phyloP scores from a whole-genome alignment of 306 rosid genomes.

The Abrus precatorius region DNA sequence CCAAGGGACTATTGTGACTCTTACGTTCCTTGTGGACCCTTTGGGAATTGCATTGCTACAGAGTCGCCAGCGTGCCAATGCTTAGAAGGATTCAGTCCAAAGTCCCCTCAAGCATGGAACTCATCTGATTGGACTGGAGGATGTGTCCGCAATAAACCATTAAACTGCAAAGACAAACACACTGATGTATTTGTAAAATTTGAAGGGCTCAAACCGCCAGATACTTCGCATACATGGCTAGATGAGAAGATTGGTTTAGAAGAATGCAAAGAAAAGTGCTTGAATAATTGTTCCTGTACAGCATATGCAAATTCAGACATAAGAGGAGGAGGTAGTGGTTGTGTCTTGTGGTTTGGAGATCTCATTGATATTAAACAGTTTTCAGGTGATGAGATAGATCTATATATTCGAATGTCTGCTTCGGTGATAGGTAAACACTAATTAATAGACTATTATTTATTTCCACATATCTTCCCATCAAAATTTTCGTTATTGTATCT shows the following conservation, averaged over 20 bases:
- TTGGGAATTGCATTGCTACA: conserved; percentile 33
- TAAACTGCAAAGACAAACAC: conserved; percentile 46
- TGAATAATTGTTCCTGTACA: conserved; percentile 60
- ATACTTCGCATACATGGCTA: neutral
- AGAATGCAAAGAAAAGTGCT: neutral
- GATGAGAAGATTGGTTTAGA: conserved; percentile 7
- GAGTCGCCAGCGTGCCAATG: conserved; percentile 44
- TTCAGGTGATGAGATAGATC: neutral
- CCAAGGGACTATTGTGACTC: conserved; percentile 34
- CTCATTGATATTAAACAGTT: conserved; percentile 17
- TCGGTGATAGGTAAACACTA: conserved; percentile 23
- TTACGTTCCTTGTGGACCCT: conserved; percentile 47
- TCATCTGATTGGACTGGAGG: conserved; percentile 26
- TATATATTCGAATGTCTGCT: neutral
- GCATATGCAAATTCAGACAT: conserved; percentile 39
- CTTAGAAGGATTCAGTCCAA: conserved; percentile 49
- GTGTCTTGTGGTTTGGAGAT: conserved; percentile 40
- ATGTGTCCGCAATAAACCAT: conserved; percentile 46
- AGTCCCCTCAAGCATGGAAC: conserved; percentile 38
- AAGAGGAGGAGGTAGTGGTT: conserved; percentile 36
- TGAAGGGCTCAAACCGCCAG: neutral
- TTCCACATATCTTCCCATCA: neutral
- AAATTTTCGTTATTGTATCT: neutral
- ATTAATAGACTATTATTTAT: too few relatives aligned
- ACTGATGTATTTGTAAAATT: neutral